phyloP scores from a whole-genome alignment of 305 asterid genomes.

The Fraxinus platypoda region DNA sequence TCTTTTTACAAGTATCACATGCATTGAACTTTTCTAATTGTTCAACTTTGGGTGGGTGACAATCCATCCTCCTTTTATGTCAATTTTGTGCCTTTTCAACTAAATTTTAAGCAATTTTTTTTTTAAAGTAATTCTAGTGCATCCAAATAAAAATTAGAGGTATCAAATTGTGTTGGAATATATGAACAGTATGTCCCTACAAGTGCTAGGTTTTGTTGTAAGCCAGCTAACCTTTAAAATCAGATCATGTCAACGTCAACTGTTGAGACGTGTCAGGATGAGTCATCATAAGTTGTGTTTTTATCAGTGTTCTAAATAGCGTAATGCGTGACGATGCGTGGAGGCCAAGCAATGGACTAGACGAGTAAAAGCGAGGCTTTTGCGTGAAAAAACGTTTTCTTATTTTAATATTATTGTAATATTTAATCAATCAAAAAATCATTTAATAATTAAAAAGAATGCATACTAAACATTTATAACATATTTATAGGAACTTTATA shows the following conservation, averaged over 20 bases:
- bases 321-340: too few relatives aligned
- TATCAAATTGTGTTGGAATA: not conserved
- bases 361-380: too few relatives aligned
- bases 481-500: too few relatives aligned
- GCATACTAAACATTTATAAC: too few relatives aligned
- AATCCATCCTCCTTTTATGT: conserved; percentile 10
- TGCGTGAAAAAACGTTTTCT: too few relatives aligned
- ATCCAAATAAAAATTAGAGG: not conserved
- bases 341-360: too few relatives aligned
- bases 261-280: not conserved
- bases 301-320: too few relatives aligned
- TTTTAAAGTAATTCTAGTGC: not conserved
- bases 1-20: conserved; percentile 26
- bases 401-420: too few relatives aligned
- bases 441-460: too few relatives aligned
- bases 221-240: too few relatives aligned
- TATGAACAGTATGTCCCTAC: not conserved
- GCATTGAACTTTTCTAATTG: conserved; percentile 32
- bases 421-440: too few relatives aligned
- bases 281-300: not conserved
- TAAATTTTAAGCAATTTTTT: conserved; percentile 1
- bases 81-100: conserved; percentile 27
- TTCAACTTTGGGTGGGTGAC: conserved; percentile 18
- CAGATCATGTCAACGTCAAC: not conserved
- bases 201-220: too few relatives aligned